Percentiles rank a stretch among this genome's conserved stretches.
These are phyloP conservation scores for Botrytis squamosa DNA, from an alignment of 2,329 filamentous ascomycete species.

Conservation along the genomic window DNA sequence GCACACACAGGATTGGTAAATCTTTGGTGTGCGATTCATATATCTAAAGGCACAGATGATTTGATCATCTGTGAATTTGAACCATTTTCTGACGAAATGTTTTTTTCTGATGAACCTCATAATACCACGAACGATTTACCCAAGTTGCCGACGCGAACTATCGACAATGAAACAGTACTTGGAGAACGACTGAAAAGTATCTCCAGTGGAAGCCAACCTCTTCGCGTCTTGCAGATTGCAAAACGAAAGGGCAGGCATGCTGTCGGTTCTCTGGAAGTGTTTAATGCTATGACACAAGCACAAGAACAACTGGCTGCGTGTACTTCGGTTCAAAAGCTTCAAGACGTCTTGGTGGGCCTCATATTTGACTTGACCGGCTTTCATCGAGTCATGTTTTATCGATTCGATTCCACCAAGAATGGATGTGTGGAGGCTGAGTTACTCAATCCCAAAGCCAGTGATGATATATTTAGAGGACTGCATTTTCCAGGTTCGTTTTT, in stretches of 20 bases:
- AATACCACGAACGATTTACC: conserved; percentile 41
- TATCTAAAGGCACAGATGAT: conserved; percentile 62
- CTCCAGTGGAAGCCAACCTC: conserved; percentile 69
- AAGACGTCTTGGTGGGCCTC: conserved; percentile 80
- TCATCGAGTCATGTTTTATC: conserved; percentile 89
- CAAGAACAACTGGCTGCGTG: conserved; percentile 81
- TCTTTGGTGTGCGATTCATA: conserved; percentile 18
- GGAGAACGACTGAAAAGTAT: conserved; percentile 77
- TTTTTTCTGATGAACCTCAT: conserved; percentile 46
- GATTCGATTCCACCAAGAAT: conserved; percentile 63
- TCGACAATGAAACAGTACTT: conserved; percentile 67
- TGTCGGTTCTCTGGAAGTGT: conserved; percentile 76
- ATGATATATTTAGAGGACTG: conserved; percentile 81
- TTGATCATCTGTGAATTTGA: conserved; percentile 87
- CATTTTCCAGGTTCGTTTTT: conserved; percentile 62
- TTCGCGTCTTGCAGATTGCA: conserved; percentile 73
- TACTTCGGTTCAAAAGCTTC: conserved; percentile 65
- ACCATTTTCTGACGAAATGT: conserved; percentile 68
- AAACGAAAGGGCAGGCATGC: conserved; percentile 62
- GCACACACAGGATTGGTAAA: conserved; percentile 16
- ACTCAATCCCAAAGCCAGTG: conserved; percentile 76
- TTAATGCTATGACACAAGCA: conserved; percentile 88
- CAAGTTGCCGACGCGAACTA: conserved; percentile 68
- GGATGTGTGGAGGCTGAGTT: conserved; percentile 78
- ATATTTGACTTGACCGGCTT: conserved; percentile 89